These are phyloP conservation scores for Dendrothele bispora DNA, from an alignment of 768 basidiomycete genomes.

Conservation along the genomic window DNA sequence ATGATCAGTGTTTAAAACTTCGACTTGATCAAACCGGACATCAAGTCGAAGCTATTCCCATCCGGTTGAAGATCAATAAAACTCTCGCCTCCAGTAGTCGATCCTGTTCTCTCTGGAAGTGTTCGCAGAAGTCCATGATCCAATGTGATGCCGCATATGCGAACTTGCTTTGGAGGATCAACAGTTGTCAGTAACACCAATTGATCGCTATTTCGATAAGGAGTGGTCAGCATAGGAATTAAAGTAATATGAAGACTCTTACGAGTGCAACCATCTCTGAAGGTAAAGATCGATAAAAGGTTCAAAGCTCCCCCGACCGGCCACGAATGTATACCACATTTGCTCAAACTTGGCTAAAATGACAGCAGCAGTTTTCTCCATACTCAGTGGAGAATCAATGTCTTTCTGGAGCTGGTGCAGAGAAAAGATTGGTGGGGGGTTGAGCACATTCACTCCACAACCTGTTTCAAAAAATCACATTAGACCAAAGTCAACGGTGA, in stretches of 20 bases:
- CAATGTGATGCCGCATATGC: conserved; percentile 82
- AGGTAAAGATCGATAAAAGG: conserved; percentile 83
- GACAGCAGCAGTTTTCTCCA: conserved; percentile 75
- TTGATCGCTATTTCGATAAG: conserved; percentile 64
- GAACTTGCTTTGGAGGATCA: conserved; percentile 64
- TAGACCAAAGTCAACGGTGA: background rate
- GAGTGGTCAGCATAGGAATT: conserved; percentile 1
- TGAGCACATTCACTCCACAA: conserved; percentile 86
- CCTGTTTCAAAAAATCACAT: conserved; percentile 44
- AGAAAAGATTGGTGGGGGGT: conserved; percentile 87
- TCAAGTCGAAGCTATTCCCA: conserved; percentile 95
- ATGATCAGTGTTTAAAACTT: no score
- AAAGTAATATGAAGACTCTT: conserved; percentile 32
- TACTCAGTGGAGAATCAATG: conserved; percentile 39
- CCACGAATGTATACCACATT: conserved; percentile 76
- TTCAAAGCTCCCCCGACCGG: conserved; percentile 66
- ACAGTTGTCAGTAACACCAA: conserved; percentile 79
- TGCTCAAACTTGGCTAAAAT: conserved; percentile 76
- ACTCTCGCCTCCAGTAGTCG: conserved; percentile 25
- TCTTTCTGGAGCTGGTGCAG: conserved; percentile 56
- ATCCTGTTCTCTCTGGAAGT: conserved; percentile 51
- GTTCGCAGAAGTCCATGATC: conserved; percentile 90
- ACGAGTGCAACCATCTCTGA: conserved; percentile 90
- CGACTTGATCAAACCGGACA: conserved; percentile 79
- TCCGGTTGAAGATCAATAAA: conserved; percentile 95